A percentile compares a stretch with the other conserved stretches of the same genome.
Conservation (phyloP, 768 basidiomycete genomes). For the button mushroom (Agaricus bisporus) region DNA sequence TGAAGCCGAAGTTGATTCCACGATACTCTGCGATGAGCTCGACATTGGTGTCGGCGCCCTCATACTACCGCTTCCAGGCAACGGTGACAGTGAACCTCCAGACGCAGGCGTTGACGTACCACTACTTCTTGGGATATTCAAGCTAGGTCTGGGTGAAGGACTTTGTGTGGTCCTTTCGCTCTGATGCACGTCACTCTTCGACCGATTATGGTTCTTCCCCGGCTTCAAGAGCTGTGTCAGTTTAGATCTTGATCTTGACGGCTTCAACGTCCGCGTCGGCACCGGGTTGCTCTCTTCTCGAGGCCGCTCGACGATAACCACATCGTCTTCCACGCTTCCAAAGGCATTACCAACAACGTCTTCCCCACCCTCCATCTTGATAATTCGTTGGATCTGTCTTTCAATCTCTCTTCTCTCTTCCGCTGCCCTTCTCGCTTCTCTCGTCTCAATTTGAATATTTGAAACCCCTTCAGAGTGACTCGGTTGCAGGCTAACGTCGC, state of each 20-base stretch:
- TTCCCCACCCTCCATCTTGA: conserved; percentile 19
- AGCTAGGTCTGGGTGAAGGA: conserved; percentile 23
- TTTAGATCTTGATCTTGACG: conserved; percentile 26
- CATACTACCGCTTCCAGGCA: background rate
- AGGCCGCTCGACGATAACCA: background rate
- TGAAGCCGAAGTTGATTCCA: conserved; percentile 4
- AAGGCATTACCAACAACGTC: conserved; percentile 14
- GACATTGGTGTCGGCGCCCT: conserved; percentile 7
- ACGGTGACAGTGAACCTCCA: conserved; percentile 10
- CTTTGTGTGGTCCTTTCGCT: conserved; percentile 14
- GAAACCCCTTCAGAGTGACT: conserved; percentile 14
- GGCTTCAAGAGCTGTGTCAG: conserved; percentile 40
- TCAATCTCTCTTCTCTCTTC: conserved; percentile 17
- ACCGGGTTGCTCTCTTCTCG: background rate
- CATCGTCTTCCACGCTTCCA: conserved; percentile 12
- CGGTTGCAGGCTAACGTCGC: conserved; percentile 36
- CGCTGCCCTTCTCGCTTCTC: conserved; percentile 12
- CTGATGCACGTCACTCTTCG: conserved; percentile 31
- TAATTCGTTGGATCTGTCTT: conserved; percentile 14
- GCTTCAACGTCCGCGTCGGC: background rate
- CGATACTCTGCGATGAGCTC: conserved; percentile 2
- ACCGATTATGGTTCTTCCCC: conserved; percentile 29
- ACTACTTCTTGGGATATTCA: conserved; percentile 26
- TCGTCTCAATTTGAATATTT: conserved; percentile 17
- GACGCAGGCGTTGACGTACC: conserved; percentile 17